These are phyloP conservation scores for Colletotrichum salicis DNA, from an alignment of 2,329 filamentous ascomycete genomes.

Conservation along the genomic window DNA sequence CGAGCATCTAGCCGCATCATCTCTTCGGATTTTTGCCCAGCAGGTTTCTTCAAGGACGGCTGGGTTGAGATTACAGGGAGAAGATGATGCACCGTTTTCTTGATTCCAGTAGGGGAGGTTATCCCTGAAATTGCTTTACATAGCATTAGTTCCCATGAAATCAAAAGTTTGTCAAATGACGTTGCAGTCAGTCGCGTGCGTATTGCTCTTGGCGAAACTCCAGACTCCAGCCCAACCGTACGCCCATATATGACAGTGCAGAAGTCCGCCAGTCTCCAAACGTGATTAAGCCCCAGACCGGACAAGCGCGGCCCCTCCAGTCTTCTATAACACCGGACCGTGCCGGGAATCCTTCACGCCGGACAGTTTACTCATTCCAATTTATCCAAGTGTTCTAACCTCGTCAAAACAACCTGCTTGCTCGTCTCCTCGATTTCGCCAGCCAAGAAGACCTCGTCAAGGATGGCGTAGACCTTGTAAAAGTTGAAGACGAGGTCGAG, in stretches of 20 bases:
- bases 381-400: slow-evolving; percentile 95
- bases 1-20: background rate
- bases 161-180: slow-evolving; percentile 17
- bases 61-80: background rate
- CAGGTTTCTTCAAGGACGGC: background rate
- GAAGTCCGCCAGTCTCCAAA: background rate
- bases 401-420: slow-evolving; percentile 95
- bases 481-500: slow-evolving; percentile 89
- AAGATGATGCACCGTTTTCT: background rate
- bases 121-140: slow-evolving; percentile 6
- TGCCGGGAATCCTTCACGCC: background rate
- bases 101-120: background rate
- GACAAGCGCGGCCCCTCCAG: background rate
- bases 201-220: slow-evolving; percentile 25
- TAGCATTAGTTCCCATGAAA: slow-evolving; percentile 15
- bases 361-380: slow-evolving; percentile 70
- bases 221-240: slow-evolving; percentile 28
- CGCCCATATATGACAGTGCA: slow-evolving; percentile 13
- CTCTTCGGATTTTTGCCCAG: background rate
- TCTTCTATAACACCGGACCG: background rate
- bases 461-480: slow-evolving; percentile 93
- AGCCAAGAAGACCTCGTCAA: slow-evolving; percentile 97
- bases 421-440: slow-evolving; percentile 99
- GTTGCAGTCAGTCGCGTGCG: background rate
- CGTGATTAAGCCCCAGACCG: background rate